Evolutionary conservation across 2,329 filamentous ascomycete genomes (phyloP).

Genomic region (Cladosporium halotolerans): DNA sequence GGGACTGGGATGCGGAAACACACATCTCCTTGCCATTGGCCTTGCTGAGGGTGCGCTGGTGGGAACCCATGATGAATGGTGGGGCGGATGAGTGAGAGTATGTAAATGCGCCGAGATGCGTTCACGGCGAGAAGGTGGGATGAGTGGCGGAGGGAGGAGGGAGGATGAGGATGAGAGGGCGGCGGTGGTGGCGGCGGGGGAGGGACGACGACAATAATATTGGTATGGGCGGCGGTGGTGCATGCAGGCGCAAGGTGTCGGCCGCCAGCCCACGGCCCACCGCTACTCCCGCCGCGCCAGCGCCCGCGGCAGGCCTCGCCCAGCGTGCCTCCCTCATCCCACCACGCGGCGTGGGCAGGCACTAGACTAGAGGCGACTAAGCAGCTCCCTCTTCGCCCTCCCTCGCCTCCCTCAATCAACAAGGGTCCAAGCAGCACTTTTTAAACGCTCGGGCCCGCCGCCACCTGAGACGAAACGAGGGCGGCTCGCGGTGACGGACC

Average conservation of each 20-base stretch:
- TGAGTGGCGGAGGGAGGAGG: not conserved
- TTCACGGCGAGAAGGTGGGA: not conserved
- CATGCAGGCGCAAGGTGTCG: conserved; percentile 1
- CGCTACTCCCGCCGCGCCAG: conserved; percentile 5
- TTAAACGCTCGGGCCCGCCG: not conserved
- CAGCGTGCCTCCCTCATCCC: not conserved
- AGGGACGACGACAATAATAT: conserved; percentile 1
- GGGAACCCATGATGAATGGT: conserved; percentile 9
- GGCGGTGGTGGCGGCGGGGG: conserved; percentile 2
- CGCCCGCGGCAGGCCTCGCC: no score
- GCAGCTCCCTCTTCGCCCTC: no score
- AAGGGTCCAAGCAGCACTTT: conserved; percentile 7
- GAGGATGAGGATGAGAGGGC: not conserved
- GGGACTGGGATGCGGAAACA: conserved; percentile 2
- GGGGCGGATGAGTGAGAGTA: not conserved
- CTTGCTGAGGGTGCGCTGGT: conserved; percentile 28
- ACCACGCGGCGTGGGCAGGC: not conserved
- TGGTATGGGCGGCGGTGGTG: not conserved
- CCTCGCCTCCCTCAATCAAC: not conserved
- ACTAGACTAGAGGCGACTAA: no score
- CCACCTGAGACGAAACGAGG: not conserved
- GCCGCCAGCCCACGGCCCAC: not conserved
- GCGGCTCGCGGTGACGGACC: not conserved
- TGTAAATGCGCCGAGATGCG: not conserved
- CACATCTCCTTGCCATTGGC: conserved; percentile 31